Evolutionary conservation across 2,329 filamentous ascomycete genomes (phyloP).

Genomic region (Magnaporthiopsis incrustans): DNA sequence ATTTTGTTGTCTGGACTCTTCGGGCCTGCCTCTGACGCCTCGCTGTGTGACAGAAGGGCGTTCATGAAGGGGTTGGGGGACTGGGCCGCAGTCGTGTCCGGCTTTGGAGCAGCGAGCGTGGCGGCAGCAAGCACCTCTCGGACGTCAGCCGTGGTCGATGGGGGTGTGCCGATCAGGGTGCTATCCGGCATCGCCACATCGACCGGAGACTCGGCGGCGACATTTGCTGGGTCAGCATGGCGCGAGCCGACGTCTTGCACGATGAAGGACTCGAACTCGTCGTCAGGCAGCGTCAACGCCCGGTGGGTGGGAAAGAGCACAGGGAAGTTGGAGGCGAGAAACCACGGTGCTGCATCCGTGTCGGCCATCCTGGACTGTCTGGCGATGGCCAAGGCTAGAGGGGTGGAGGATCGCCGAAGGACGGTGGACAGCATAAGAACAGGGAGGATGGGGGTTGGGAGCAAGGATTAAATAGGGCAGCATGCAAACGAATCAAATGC

Average conservation of each 20-base stretch:
- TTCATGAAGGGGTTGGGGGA: slow-evolving; percentile 25
- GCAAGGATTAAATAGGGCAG: background rate
- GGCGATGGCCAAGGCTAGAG: no score
- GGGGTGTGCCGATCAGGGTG: slow-evolving; percentile 8
- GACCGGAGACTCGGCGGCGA: background rate
- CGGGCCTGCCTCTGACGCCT: slow-evolving; percentile 1
- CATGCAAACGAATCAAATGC: background rate
- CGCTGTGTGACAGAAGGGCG: slow-evolving; percentile 20
- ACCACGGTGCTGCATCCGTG: slow-evolving; percentile 23
- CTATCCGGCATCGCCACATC: background rate
- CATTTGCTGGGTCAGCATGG: background rate
- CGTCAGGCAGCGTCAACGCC: slow-evolving; percentile 23
- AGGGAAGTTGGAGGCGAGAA: slow-evolving; percentile 28
- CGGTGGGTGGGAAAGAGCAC: slow-evolving; percentile 29
- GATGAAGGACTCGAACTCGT: slow-evolving; percentile 27
- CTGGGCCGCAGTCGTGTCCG: background rate
- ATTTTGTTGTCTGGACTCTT: slow-evolving; percentile 32
- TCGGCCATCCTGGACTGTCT: background rate
- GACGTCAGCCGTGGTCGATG: slow-evolving; percentile 12
- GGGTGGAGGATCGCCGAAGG: background rate
- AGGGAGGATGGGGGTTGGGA: background rate
- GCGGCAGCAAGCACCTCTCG: slow-evolving; percentile 8
- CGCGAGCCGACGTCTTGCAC: slow-evolving; percentile 16
- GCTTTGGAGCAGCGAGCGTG: background rate
- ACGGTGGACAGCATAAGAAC: background rate